Conservation (phyloP, 495 filamentous ascomycete species). For the Penicillium ochrochloron region DNA sequence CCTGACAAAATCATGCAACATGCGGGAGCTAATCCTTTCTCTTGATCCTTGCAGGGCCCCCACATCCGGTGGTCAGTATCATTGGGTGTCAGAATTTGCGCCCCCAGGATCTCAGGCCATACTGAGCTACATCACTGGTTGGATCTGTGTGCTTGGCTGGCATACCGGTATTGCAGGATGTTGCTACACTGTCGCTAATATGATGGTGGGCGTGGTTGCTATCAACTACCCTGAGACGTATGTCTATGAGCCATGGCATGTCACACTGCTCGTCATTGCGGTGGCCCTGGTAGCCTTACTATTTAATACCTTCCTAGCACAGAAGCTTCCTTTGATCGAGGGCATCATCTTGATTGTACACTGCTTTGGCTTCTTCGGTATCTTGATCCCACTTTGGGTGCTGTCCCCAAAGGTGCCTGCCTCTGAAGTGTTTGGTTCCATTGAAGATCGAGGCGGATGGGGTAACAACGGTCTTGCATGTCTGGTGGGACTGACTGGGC, state of each 20-base stretch:
- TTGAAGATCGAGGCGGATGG: conserved; percentile 62
- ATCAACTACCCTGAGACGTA: conserved; percentile 47
- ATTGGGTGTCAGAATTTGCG: conserved; percentile 65
- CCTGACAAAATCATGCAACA: background rate
- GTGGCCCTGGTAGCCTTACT: conserved; percentile 53
- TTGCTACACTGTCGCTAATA: conserved; percentile 58
- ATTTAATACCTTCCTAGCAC: conserved; percentile 61
- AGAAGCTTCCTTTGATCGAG: conserved; percentile 60
- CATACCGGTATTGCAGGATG: conserved; percentile 58
- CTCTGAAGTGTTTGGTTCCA: conserved; percentile 55
- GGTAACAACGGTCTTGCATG: conserved; percentile 54
- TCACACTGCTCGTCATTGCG: conserved; percentile 60
- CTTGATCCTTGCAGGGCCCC: conserved; percentile 40
- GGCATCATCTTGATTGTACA: conserved; percentile 63
- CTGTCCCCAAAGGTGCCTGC: conserved; percentile 52
- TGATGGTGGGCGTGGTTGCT: conserved; percentile 63
- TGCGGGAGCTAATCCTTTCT: background rate
- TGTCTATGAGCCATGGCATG: conserved; percentile 52
- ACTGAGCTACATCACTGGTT: conserved; percentile 63
- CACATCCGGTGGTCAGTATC: conserved; percentile 57
- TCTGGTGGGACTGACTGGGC: conserved; percentile 58
- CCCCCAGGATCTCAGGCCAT: conserved; percentile 58
- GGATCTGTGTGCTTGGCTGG: conserved; percentile 64
- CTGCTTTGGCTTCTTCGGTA: conserved; percentile 63
- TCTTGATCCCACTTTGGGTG: conserved; percentile 62